phyloP scores from a whole-genome alignment of 2,329 filamentous ascomycete species.

The Arthrobotrys entomopaga region DNA sequence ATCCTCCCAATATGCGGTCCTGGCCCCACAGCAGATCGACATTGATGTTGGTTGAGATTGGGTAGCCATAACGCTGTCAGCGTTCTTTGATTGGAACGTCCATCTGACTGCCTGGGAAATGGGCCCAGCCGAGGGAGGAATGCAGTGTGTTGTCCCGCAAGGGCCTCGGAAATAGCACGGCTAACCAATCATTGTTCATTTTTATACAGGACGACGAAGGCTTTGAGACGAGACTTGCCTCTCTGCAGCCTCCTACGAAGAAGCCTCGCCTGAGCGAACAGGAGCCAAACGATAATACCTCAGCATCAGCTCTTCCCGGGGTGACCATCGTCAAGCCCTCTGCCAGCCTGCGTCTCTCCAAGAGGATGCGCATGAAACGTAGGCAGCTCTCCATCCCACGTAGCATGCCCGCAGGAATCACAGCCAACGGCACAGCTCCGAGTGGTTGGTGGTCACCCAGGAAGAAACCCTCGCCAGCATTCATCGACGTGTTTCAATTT shows the following conservation, averaged over 20 bases:
- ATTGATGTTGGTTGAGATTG: conserved; percentile 25
- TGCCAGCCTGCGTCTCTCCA: conserved; percentile 50
- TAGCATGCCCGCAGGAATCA: conserved; percentile 36
- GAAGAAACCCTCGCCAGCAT: conserved; percentile 47
- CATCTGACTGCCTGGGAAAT: conserved; percentile 20
- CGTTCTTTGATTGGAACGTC: conserved; percentile 35
- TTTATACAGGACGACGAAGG: conserved; percentile 49
- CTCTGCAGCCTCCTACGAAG: conserved; percentile 52
- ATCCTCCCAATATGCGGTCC: conserved; percentile 39
- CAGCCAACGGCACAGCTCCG: conserved; percentile 6
- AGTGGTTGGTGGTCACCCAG: conserved; percentile 43
- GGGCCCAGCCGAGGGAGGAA: conserved; percentile 13
- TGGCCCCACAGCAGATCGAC: conserved; percentile 19
- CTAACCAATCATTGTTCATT: conserved; percentile 43
- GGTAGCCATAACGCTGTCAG: conserved; percentile 8
- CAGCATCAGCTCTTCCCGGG: conserved; percentile 15
- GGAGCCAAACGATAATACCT: conserved; percentile 16
- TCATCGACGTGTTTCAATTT: conserved; percentile 54
- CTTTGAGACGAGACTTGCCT: conserved; percentile 55
- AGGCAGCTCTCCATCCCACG: conserved; percentile 51
- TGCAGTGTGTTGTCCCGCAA: conserved; percentile 51
- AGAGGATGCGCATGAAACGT: conserved; percentile 53
- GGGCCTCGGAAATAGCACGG: conserved; percentile 40
- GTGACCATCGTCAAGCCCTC: conserved; percentile 53
- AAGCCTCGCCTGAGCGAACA: conserved; percentile 42